Conservation (phyloP, 2,329 filamentous ascomycete species). For the Rutstroemia sydowiana region DNA sequence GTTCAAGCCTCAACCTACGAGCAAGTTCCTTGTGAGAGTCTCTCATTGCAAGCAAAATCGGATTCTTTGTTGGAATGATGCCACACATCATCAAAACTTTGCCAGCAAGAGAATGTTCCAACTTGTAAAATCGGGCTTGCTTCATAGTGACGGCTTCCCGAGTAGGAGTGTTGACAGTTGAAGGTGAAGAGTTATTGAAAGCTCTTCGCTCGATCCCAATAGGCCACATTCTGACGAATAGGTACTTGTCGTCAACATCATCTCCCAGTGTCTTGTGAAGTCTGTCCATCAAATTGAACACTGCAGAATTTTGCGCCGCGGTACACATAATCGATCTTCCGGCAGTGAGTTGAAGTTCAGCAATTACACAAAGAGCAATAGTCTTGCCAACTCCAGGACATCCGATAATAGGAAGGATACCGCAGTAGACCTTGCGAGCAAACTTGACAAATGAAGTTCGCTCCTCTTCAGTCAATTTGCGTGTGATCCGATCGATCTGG, state of each 20-base stretch:
- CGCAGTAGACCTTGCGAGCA: not conserved
- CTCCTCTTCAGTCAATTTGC: not conserved
- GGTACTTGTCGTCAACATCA: not conserved
- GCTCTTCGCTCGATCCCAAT: not conserved
- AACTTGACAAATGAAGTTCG: not conserved
- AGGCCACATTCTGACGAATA: not conserved
- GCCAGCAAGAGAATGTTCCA: not conserved
- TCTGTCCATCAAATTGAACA: not conserved
- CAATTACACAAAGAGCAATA: not conserved
- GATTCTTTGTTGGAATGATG: not conserved
- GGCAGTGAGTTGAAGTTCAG: not conserved
- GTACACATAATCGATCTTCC: not conserved
- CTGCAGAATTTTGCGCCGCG: not conserved
- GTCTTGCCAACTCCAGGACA: not conserved
- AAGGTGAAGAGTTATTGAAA: not conserved
- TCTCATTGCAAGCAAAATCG: not conserved
- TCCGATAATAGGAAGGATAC: not conserved
- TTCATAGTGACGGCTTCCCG: too few species aligned
- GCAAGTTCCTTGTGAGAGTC: not conserved
- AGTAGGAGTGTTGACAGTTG: not conserved
- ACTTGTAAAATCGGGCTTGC: not conserved
- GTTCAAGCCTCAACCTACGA: not conserved
- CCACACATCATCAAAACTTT: not conserved
- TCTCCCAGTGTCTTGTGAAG: not conserved
- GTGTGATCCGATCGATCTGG: not conserved